These are phyloP conservation scores for Boletus pseudopeckii DNA, from an alignment of 768 basidiomycete species.

Conservation along the genomic window DNA sequence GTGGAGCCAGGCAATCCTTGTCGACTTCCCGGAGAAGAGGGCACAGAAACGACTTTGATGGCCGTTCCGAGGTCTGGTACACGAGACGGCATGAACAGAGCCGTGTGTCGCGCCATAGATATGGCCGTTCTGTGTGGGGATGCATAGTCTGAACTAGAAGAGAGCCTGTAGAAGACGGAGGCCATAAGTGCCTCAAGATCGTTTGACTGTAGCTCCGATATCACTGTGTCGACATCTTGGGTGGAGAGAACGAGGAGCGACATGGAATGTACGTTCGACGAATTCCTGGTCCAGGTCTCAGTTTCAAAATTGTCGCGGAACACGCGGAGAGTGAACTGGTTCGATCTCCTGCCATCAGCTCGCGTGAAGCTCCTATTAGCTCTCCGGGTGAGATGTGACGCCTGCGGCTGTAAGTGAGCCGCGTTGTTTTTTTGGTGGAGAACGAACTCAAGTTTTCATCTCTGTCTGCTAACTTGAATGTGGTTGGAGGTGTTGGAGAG, in stretches of 20 bases:
- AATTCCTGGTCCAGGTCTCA: too few relatives aligned
- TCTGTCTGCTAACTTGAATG: too few relatives aligned
- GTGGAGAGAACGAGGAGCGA: constrained; percentile 62
- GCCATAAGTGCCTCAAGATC: constrained; percentile 57
- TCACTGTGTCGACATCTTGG: constrained; percentile 51
- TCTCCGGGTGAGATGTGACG: too few relatives aligned
- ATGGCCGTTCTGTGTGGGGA: constrained; percentile 61
- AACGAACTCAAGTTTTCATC: too few relatives aligned
- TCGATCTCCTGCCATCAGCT: too few relatives aligned
- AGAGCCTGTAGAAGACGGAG: constrained; percentile 51
- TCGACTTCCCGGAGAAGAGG: constrained; percentile 38
- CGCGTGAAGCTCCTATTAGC: too few relatives aligned
- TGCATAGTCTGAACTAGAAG: constrained; percentile 24
- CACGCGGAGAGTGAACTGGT: too few relatives aligned
- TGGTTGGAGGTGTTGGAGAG: too few relatives aligned
- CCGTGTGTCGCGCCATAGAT: constrained; percentile 50
- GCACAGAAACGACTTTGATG: constrained; percentile 81
- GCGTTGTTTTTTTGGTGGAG: too few relatives aligned
- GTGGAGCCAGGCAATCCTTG: constrained; percentile 75
- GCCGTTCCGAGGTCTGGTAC: constrained; percentile 52
- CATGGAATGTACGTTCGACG: constrained; percentile 7
- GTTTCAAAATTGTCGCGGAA: too few relatives aligned
- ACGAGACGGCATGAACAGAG: constrained; percentile 83
- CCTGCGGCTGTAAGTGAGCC: too few relatives aligned
- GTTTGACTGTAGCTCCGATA: constrained; percentile 41